Percentiles rank a stretch among this genome's conserved stretches.
Conservation (phyloP, 1,139 yeast genomes). For the Suhomyces bolitotheri region DNA sequence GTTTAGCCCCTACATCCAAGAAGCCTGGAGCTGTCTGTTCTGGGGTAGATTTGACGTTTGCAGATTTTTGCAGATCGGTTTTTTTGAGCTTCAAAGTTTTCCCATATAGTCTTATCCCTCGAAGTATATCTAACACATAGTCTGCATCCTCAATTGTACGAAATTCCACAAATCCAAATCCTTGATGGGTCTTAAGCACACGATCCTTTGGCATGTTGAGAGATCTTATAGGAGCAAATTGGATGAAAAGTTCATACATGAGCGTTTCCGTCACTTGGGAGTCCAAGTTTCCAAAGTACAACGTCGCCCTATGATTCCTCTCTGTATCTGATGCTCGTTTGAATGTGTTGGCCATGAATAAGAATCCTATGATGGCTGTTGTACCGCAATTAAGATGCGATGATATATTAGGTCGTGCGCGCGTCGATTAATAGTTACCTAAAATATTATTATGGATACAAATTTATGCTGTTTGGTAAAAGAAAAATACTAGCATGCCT, state of each 20-base stretch:
- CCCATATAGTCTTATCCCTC: slow-evolving; percentile 65
- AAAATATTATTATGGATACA: too few relatives aligned
- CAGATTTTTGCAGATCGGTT: slow-evolving; percentile 27
- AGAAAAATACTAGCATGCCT: too few relatives aligned
- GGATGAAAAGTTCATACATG: slow-evolving; percentile 79
- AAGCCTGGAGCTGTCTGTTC: slow-evolving; percentile 12
- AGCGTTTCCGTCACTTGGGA: slow-evolving; percentile 66
- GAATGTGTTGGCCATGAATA: slow-evolving; percentile 24
- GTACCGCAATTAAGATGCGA: slow-evolving; percentile 5
- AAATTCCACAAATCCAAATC: slow-evolving; percentile 86
- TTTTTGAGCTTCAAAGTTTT: slow-evolving; percentile 61
- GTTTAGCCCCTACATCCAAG: slow-evolving; percentile 69
- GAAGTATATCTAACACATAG: slow-evolving; percentile 63
- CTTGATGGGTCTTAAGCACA: slow-evolving; percentile 70
- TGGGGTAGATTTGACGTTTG: neutral
- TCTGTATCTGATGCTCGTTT: slow-evolving; percentile 42
- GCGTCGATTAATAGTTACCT: slow-evolving; percentile 1
- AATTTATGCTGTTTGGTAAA: too few relatives aligned
- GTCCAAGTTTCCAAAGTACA: slow-evolving; percentile 85
- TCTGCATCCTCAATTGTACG: slow-evolving; percentile 61
- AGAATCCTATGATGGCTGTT: too few relatives aligned
- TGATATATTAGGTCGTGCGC: slow-evolving; percentile 24
- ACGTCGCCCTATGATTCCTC: slow-evolving; percentile 63
- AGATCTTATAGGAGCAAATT: slow-evolving; percentile 75
- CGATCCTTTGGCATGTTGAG: slow-evolving; percentile 81